Percentiles rank a stretch among this genome's conserved stretches.
These are phyloP conservation scores for Diplogelasinospora grovesii DNA, from an alignment of 495 filamentous ascomycete genomes.

Conservation along the genomic window DNA sequence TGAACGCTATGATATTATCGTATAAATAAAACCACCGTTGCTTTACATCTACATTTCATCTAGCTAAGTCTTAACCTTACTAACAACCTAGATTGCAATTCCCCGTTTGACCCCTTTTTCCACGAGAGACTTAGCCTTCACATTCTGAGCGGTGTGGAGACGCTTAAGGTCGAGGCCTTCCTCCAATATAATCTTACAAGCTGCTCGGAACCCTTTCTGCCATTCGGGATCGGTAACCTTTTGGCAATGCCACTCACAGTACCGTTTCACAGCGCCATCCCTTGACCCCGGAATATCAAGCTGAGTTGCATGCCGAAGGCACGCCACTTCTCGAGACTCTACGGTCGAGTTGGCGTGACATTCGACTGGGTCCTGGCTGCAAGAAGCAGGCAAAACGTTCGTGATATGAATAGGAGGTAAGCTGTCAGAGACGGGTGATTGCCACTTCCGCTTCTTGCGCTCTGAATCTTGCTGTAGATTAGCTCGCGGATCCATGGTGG, in stretches of 20 bases:
- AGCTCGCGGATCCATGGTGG: slow-evolving; percentile 20
- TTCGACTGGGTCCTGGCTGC: slow-evolving; percentile 4
- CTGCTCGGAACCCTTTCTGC: slow-evolving; percentile 3
- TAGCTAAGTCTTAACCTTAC: slow-evolving; percentile 11
- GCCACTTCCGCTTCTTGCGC: slow-evolving; percentile 14
- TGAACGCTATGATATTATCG: slow-evolving; percentile 4
- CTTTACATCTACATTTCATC: slow-evolving; percentile 8
- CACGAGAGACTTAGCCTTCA: slow-evolving; percentile 7
- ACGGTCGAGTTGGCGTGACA: slow-evolving; percentile 4
- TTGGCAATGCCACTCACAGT: slow-evolving; percentile 6
- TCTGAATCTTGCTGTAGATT: slow-evolving; percentile 27
- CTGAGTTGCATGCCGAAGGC: not conserved
- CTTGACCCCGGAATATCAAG: slow-evolving; percentile 2
- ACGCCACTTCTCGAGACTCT: slow-evolving; percentile 4
- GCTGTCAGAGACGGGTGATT: slow-evolving; percentile 2
- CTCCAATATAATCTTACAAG: slow-evolving; percentile 4
- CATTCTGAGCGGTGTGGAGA: slow-evolving; percentile 4
- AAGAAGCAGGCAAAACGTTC: slow-evolving; percentile 9
- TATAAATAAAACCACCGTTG: not conserved
- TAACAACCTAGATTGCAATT: slow-evolving; percentile 11
- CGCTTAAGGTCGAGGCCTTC: slow-evolving; percentile 10
- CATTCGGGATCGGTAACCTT: slow-evolving; percentile 1
- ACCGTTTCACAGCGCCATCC: slow-evolving; percentile 5
- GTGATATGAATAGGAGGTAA: slow-evolving; percentile 10
- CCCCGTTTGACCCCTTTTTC: slow-evolving; percentile 7